Evolutionary conservation across 306 rosid genomes (phyloP), one percentile per base, ranked within the genome.

Genomic region (Ormosia semicastrata): DNA sequence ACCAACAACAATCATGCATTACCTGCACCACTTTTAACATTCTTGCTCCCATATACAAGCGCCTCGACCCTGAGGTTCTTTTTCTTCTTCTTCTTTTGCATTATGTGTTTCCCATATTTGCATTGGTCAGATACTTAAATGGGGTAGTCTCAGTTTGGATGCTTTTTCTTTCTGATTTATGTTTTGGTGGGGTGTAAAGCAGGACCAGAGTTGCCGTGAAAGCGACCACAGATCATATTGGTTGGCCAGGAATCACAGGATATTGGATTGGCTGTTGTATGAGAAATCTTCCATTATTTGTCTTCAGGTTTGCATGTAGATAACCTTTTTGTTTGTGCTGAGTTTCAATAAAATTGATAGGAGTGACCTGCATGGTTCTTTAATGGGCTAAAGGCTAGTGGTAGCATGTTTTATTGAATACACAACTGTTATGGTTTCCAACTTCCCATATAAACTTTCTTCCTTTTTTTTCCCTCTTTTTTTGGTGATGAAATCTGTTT

Each of bases 21-120:
- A 85, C 92, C n/a, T 94, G 98, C 85, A 94, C 98, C 34, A 94
- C 97, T 14, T 94, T 94, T 84, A 94, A 94, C 83, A 92, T 94
- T 66, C 97, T 94, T 30, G 98, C 98, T 46, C 98, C 98, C 36
- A 92, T 94, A 73, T 94, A 92, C 88, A 94, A 94, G 85, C 98
- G 98, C 52, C 87, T 94, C 79, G 84, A 82, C 83, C 91, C 76
- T 9, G 91, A 94, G 92, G 98, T 94, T 73, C 58, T 17, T 40
- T 71, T 80, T 3, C 11, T 73, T 58, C 58, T 40, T 47, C 52
- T 57, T 37, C 17, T 66, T 37, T 7, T 59, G 76, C 71, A 36
- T 32, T 66, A 60, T 12, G 9, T 37, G 58, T 63, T 75, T 60
- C 37, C 13, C 39, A 10, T 50, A n/a, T 64, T 65, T 71, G 5